phyloP scores from a whole-genome alignment of 2,329 filamentous ascomycete genomes.

The Nigrospora osmanthi region DNA sequence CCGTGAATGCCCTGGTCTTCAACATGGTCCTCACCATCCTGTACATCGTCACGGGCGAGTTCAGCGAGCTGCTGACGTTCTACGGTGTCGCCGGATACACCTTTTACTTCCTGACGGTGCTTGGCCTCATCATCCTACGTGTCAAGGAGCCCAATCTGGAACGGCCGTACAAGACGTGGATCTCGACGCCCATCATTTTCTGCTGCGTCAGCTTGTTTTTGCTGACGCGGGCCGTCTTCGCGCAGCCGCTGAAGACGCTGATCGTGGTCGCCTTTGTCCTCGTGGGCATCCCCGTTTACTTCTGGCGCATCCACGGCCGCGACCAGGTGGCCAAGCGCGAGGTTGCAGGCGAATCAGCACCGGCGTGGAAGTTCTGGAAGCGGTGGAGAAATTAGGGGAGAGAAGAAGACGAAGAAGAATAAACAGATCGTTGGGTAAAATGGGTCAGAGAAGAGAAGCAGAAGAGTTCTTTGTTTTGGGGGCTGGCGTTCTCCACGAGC shows the following conservation, averaged over 20 bases:
- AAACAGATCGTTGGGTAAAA: too few relatives aligned
- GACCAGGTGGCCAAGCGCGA: slow-evolving; percentile 42
- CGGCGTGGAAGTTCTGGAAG: slow-evolving; percentile 54
- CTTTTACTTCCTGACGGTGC: slow-evolving; percentile 93
- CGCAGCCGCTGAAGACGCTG: slow-evolving; percentile 82
- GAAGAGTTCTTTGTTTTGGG: too few relatives aligned
- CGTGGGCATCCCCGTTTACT: slow-evolving; percentile 80
- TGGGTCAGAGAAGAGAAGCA: too few relatives aligned
- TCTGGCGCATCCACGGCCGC: slow-evolving; percentile 69
- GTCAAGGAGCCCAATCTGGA: slow-evolving; percentile 83
- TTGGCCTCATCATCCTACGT: slow-evolving; percentile 84
- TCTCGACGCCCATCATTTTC: slow-evolving; percentile 93
- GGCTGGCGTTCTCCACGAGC: too few relatives aligned
- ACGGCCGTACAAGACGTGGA: slow-evolving; percentile 92
- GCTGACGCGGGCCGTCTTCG: slow-evolving; percentile 80
- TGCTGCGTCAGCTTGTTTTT: slow-evolving; percentile 96
- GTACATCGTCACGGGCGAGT: slow-evolving; percentile 85
- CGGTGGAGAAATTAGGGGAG: slow-evolving; percentile 17
- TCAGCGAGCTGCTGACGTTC: slow-evolving; percentile 86
- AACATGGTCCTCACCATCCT: slow-evolving; percentile 66
- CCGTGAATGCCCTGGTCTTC: slow-evolving; percentile 82
- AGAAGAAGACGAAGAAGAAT: too few relatives aligned
- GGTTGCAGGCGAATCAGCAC: slow-evolving; percentile 18
- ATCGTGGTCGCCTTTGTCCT: slow-evolving; percentile 80
- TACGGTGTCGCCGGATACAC: slow-evolving; percentile 96